Percentiles rank a stretch among this genome's conserved stretches.
Conservation (phyloP, 139 green algal genomes). For the Diplosphaera chodatii region DNA sequence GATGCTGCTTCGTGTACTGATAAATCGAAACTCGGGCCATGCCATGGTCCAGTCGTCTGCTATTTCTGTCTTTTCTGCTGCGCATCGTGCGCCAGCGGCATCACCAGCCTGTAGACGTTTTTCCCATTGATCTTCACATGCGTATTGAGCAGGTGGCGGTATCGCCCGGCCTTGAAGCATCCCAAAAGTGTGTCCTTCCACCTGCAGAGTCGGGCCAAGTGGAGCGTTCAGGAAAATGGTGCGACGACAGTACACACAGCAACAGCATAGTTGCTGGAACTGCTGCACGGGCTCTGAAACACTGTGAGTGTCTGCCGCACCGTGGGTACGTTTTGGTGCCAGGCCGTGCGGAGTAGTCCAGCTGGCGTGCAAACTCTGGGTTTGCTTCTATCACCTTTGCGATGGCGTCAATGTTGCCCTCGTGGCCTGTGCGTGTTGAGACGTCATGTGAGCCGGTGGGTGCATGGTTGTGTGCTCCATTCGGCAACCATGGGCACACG, state of each 20-base stretch:
- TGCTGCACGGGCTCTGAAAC: too few relatives aligned
- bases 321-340: constrained; percentile 32
- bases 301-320: background rate
- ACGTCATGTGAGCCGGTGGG: too few relatives aligned
- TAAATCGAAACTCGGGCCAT: too few relatives aligned
- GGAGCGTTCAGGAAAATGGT: too few relatives aligned
- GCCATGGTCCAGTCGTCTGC: too few relatives aligned
- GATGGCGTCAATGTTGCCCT: constrained; percentile 28
- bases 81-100: background rate
- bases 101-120: constrained; percentile 22
- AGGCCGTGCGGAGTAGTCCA: constrained; percentile 22
- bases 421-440: background rate
- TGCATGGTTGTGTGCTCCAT: too few relatives aligned
- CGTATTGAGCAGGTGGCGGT: constrained; percentile 27
- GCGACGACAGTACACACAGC: too few relatives aligned
- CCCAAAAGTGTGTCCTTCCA: constrained; percentile 36
- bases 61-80: too few relatives aligned
- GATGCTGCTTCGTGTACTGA: too few relatives aligned
- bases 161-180: constrained; percentile 32
- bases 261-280: too few relatives aligned
- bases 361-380: constrained; percentile 11
- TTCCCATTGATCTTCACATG: constrained; percentile 11
- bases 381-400: constrained; percentile 13
- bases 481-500: too few relatives aligned
- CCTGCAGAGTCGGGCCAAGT: too few relatives aligned